These are phyloP conservation scores for Ascocoryne sarcoides DNA, from an alignment of 2,329 filamentous ascomycete species.

Conservation along the genomic window DNA sequence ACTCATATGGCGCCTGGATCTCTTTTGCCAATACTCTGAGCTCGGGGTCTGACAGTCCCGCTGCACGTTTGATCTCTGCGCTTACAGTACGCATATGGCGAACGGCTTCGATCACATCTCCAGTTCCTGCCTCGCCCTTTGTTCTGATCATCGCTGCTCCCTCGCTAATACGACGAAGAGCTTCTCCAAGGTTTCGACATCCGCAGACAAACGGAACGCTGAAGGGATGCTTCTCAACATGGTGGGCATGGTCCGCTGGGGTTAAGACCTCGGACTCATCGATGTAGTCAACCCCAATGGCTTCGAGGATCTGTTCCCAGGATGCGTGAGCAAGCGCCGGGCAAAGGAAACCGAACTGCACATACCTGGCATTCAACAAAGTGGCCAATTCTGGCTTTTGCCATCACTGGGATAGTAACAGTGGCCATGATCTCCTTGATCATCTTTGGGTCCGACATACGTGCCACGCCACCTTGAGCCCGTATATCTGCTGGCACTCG, in stretches of 20 bases:
- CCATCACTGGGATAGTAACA: constrained; percentile 98
- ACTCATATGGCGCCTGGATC: constrained; percentile 65
- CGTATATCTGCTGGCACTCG: constrained; percentile 95
- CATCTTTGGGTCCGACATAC: constrained; percentile 92
- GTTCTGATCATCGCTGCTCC: constrained; percentile 98
- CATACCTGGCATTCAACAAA: constrained; percentile 86
- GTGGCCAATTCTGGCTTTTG: constrained; percentile 95
- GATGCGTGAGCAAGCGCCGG: neutral
- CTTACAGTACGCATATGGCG: constrained; percentile 92
- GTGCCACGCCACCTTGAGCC: constrained; percentile 81
- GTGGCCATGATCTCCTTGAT: constrained; percentile 92
- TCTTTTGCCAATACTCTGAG: constrained; percentile 74
- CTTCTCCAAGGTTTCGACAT: constrained; percentile 89
- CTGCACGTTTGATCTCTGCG: constrained; percentile 67
- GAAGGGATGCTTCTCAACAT: constrained; percentile 83
- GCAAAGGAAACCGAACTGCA: constrained; percentile 1
- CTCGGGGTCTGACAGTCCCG: constrained; percentile 57
- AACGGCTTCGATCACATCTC: constrained; percentile 93
- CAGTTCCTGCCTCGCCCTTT: constrained; percentile 95
- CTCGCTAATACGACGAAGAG: constrained; percentile 80
- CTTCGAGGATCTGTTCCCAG: constrained; percentile 69
- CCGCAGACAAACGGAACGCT: constrained; percentile 90
- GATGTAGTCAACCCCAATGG: constrained; percentile 93
- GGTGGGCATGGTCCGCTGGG: constrained; percentile 80
- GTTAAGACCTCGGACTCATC: constrained; percentile 98